Percentiles rank a stretch among this genome's conserved stretches.
phyloP scores from a whole-genome alignment of 495 filamentous ascomycete species.

The Tuber melanosporum region DNA sequence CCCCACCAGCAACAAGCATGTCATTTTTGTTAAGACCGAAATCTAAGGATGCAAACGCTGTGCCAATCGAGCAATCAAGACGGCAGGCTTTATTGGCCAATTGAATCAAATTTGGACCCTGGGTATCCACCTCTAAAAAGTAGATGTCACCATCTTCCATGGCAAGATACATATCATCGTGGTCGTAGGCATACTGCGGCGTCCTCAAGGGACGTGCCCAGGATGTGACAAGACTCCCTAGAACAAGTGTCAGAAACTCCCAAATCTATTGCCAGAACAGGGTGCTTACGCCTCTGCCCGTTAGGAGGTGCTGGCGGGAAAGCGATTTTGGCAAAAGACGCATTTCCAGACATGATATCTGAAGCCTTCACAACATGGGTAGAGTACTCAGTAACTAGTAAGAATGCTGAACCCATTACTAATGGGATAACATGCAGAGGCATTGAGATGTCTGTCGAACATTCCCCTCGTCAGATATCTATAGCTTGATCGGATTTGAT shows the following conservation, averaged over 20 bases:
- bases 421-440: conserved; percentile 41
- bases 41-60: conserved; percentile 59
- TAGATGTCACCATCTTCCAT: conserved; percentile 72
- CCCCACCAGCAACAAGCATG: conserved; percentile 72
- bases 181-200: conserved; percentile 51
- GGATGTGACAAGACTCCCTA: conserved; percentile 45
- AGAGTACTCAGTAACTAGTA: conserved; percentile 39
- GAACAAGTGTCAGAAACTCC: conserved; percentile 20
- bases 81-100: conserved; percentile 52
- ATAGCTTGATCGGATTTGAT: not conserved
- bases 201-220: conserved; percentile 69
- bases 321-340: conserved; percentile 36
- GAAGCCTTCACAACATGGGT: conserved; percentile 39
- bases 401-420: conserved; percentile 38
- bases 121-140: conserved; percentile 58
- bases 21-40: conserved; percentile 54
- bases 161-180: conserved; percentile 69
- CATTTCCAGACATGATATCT: conserved; percentile 36
- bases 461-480: conserved; percentile 3
- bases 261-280: not conserved
- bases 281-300: conserved; percentile 33
- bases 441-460: conserved; percentile 35
- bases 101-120: conserved; percentile 47
- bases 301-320: conserved; percentile 31
- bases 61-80: conserved; percentile 57